These are phyloP conservation scores for Alternaria infectoria DNA, from an alignment of 2,329 filamentous ascomycete genomes.

Conservation along the genomic window DNA sequence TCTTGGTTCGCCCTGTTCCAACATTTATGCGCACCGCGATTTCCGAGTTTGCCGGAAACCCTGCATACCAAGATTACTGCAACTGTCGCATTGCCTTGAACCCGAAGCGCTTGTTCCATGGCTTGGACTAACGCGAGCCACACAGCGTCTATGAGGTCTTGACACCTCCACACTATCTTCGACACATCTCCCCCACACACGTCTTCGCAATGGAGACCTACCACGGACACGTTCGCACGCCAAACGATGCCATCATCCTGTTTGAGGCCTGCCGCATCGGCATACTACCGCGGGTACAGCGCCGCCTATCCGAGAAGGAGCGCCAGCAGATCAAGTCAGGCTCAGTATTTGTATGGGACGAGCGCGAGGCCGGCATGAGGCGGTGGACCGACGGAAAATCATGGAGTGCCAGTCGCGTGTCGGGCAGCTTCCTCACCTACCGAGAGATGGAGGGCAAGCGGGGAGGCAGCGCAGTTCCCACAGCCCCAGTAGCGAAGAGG, in stretches of 20 bases:
- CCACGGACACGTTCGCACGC: constrained; percentile 92
- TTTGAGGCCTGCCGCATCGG: constrained; percentile 95
- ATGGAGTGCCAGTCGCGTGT: constrained; percentile 97
- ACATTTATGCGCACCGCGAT: neutral
- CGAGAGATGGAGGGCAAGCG: constrained; percentile 99
- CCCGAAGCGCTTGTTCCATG: neutral
- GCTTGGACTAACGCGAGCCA: constrained; percentile 17
- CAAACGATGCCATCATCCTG: constrained; percentile 95
- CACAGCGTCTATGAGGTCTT: constrained; percentile 16
- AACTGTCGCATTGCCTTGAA: neutral
- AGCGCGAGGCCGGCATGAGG: constrained; percentile 96
- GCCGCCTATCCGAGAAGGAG: constrained; percentile 94
- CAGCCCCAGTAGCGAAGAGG: constrained; percentile 41
- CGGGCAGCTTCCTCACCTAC: constrained; percentile 96
- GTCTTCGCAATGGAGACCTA: constrained; percentile 84
- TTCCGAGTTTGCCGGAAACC: constrained; percentile 5
- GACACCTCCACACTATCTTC: neutral
- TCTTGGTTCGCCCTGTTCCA: neutral
- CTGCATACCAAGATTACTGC: neutral
- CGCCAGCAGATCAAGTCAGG: constrained; percentile 94
- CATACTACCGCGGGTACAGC: constrained; percentile 86
- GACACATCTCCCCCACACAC: neutral
- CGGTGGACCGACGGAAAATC: constrained; percentile 99
- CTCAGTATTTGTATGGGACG: constrained; percentile 99
- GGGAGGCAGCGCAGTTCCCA: constrained; percentile 71